Conservation (phyloP, 257 asterid species). For the Salvia rosmarinus region DNA sequence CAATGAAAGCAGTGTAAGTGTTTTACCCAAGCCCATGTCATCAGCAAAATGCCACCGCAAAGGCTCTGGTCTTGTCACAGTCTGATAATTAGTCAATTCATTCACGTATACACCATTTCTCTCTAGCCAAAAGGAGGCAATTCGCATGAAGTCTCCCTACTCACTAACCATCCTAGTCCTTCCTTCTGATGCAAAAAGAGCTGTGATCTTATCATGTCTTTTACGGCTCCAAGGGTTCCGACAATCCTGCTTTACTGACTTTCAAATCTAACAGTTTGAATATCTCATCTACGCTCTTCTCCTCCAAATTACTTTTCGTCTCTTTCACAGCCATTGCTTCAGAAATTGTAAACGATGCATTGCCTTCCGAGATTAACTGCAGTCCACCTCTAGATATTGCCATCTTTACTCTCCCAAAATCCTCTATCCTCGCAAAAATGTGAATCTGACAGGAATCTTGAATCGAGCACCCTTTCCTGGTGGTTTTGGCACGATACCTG, state of each 20-base stretch:
- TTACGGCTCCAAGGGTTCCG: constrained; percentile 69
- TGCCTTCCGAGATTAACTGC: constrained; percentile 52
- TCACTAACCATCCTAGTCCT: constrained; percentile 75
- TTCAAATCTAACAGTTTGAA: constrained; percentile 67
- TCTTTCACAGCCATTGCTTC: constrained; percentile 62
- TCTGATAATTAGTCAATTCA: constrained; percentile 64
- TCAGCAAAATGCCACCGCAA: constrained; percentile 87
- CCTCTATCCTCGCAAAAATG: constrained; percentile 62
- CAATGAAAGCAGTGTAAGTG: constrained; percentile 77
- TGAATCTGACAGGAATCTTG: constrained; percentile 75
- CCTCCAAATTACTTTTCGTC: constrained; percentile 39
- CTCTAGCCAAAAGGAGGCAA: constrained; percentile 85
- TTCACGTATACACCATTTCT: constrained; percentile 58
- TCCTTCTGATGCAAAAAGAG: constrained; percentile 80
- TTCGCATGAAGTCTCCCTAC: constrained; percentile 67
- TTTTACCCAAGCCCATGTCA: constrained; percentile 92
- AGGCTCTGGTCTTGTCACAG: constrained; percentile 71
- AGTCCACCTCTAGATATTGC: constrained; percentile 55
- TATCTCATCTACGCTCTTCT: constrained; percentile 73
- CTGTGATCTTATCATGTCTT: constrained; percentile 53
- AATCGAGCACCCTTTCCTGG: constrained; percentile 44
- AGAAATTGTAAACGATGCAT: constrained; percentile 53
- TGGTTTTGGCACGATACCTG: constrained; percentile 80
- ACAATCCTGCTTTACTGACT: constrained; percentile 46
- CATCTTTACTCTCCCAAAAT: constrained; percentile 51